Evolutionary conservation across 495 filamentous ascomycete genomes (phyloP).

Genomic region (Opeltia flavorubescens): DNA sequence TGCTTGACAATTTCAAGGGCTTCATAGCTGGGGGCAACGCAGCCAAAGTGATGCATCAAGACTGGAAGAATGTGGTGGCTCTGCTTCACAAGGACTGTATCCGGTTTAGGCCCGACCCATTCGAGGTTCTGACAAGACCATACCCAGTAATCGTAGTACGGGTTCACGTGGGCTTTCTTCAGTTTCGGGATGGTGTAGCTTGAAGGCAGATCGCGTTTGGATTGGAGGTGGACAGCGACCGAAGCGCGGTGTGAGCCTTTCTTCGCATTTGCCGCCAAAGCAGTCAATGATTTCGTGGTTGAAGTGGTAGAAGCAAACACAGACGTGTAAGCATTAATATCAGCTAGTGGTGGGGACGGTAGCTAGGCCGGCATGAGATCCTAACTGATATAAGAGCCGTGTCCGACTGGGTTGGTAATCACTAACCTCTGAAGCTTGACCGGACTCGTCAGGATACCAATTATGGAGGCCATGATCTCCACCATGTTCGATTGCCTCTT

Average conservation of each 20-base stretch:
- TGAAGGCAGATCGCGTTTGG: constrained; percentile 22
- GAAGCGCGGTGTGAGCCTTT: constrained; percentile 35
- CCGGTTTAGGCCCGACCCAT: constrained; percentile 36
- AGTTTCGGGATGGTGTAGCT: constrained; percentile 24
- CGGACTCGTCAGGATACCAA: constrained; percentile 25
- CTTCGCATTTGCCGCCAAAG: constrained; percentile 42
- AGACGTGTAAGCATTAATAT: constrained; percentile 42
- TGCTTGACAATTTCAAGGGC: constrained; percentile 33
- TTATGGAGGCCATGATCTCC: constrained; percentile 28
- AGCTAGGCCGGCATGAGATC: constrained; percentile 17
- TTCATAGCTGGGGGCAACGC: constrained; percentile 42
- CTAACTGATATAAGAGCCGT: constrained; percentile 5
- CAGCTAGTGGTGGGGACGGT: constrained; percentile 29
- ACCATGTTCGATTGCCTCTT: constrained; percentile 32
- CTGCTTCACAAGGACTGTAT: constrained; percentile 22
- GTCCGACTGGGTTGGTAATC: constrained; percentile 6
- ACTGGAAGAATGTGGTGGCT: constrained; percentile 44
- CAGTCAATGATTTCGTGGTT: constrained; percentile 36
- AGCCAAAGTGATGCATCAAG: constrained; percentile 57
- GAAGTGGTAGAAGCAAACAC: constrained; percentile 38
- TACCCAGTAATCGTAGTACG: constrained; percentile 41
- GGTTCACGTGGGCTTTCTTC: constrained; percentile 31
- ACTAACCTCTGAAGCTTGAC: constrained; percentile 15
- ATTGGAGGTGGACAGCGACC: constrained; percentile 33
- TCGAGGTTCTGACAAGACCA: constrained; percentile 32